phyloP scores from a whole-genome alignment of 192 early-diverging fungal genomes.

The Umbelopsis ramanniana region DNA sequence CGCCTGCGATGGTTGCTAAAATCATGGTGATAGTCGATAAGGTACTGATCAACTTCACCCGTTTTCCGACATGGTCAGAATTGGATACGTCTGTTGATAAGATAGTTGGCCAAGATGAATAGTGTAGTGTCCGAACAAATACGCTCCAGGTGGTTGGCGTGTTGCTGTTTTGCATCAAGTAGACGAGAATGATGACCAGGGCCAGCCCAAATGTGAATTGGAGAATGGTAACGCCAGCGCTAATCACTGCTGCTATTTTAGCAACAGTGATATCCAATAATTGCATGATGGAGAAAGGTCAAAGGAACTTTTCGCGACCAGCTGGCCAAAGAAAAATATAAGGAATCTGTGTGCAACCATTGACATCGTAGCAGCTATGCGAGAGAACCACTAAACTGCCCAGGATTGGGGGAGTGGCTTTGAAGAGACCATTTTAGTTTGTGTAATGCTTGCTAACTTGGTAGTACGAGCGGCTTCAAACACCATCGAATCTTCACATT shows the following conservation, averaged over 20 bases:
- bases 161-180: conserved; percentile 1
- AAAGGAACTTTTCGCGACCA: neutral
- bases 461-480: too few relatives aligned
- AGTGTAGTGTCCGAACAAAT: conserved; percentile 8
- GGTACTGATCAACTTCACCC: neutral
- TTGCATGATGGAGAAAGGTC: conserved; percentile 13
- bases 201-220: conserved; percentile 4
- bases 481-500: too few relatives aligned
- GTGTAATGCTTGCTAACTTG: too few relatives aligned
- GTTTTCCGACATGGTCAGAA: neutral
- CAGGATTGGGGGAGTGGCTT: neutral
- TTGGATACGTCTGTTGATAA: neutral
- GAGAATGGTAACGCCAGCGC: conserved; percentile 17
- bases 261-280: conserved; percentile 21
- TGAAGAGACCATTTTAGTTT: too few relatives aligned
- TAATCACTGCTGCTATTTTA: conserved; percentile 13
- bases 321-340: neutral
- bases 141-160: conserved; percentile 12
- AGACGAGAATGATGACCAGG: neutral
- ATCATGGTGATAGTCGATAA: neutral
- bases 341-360: neutral
- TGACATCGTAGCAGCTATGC: neutral
- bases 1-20: neutral
- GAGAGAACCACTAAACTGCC: neutral
- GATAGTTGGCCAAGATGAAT: conserved; percentile 9